Evolutionary conservation across 345 rosid genomes (phyloP).

Genomic region (Aethionema arabicum): DNA sequence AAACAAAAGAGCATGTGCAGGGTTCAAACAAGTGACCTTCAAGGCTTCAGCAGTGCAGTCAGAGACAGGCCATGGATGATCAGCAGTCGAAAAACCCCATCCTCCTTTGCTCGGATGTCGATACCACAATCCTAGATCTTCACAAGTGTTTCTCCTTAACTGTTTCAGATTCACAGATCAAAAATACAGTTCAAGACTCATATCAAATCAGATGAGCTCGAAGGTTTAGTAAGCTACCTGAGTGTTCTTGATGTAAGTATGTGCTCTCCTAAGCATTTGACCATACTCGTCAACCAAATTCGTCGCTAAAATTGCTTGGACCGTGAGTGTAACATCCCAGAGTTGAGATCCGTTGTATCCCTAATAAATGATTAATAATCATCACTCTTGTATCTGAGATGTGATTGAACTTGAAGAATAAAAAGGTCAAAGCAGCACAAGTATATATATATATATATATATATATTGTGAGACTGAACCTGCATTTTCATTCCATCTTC

Average conservation of each 20-base stretch:
- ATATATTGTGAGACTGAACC: conserved; percentile 10
- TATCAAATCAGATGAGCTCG: neutral
- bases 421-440: no score
- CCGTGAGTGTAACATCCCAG: conserved; percentile 67
- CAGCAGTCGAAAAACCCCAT: conserved; percentile 73
- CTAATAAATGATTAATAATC: conserved; percentile 25
- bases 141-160: conserved; percentile 40
- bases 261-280: conserved; percentile 57
- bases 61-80: conserved; percentile 67
- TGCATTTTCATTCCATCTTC: conserved; percentile 74
- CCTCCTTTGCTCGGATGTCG: conserved; percentile 64
- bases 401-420: neutral
- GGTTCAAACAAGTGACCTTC: conserved; percentile 36
- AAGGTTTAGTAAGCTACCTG: conserved; percentile 43
- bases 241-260: conserved; percentile 50
- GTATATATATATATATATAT: no score
- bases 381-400: neutral
- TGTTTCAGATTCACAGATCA: conserved; percentile 14
- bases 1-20: neutral
- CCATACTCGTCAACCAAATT: conserved; percentile 43
- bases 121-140: conserved; percentile 42
- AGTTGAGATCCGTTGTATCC: conserved; percentile 70
- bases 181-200: neutral
- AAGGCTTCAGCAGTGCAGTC: conserved; percentile 66
- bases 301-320: conserved; percentile 59